phyloP scores from a whole-genome alignment of 1,284 basidiomycete species.

The Ceratobasidium sp. region DNA sequence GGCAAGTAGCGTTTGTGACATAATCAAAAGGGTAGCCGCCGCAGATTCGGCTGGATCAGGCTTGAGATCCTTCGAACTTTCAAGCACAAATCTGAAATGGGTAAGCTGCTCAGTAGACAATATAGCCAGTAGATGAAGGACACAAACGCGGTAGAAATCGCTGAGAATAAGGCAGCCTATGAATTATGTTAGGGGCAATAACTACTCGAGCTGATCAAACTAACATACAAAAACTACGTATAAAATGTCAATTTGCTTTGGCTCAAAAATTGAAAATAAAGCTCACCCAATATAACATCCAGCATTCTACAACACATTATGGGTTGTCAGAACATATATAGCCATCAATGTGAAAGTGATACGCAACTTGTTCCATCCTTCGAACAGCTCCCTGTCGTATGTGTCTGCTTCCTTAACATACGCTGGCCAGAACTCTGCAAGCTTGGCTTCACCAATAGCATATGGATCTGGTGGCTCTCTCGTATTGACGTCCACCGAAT shows the following conservation, averaged over 20 bases:
- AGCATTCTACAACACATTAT: neutral
- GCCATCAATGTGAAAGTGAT: too few species aligned
- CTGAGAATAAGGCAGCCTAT: slow-evolving; percentile 1
- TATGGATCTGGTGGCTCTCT: too few species aligned
- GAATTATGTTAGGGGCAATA: neutral
- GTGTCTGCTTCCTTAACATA: too few species aligned
- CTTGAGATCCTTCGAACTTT: too few species aligned
- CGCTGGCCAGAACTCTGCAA: too few species aligned
- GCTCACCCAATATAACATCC: neutral
- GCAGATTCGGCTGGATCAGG: neutral
- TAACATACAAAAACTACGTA: neutral
- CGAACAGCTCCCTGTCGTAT: too few species aligned
- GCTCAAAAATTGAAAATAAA: neutral
- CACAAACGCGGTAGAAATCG: neutral
- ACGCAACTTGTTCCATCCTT: too few species aligned
- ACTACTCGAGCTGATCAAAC: too few species aligned
- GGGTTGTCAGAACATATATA: too few species aligned
- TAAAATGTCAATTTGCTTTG: neutral
- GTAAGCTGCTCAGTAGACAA: neutral
- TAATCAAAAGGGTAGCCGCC: neutral
- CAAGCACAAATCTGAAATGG: neutral
- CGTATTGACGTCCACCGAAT: too few species aligned
- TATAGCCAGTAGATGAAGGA: neutral
- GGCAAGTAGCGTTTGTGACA: neutral
- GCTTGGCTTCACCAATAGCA: too few species aligned